These are phyloP conservation scores for Zelopaecilomyces penicillatus DNA, from an alignment of 2,329 filamentous ascomycete species.

Conservation along the genomic window DNA sequence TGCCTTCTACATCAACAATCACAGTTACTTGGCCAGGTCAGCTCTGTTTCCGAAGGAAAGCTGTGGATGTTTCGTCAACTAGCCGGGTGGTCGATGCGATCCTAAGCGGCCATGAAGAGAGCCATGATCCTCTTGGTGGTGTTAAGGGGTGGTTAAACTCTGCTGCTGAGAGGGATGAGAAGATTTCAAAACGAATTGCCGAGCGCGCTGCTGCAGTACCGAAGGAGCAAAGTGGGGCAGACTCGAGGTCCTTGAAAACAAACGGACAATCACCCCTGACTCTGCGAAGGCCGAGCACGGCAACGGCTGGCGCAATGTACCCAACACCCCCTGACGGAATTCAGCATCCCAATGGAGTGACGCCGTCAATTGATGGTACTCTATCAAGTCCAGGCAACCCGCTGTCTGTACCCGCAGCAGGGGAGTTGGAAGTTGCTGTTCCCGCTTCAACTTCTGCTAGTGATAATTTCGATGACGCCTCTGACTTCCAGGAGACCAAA, in stretches of 20 bases:
- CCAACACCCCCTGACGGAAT: slow-evolving; percentile 63
- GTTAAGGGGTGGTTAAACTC: slow-evolving; percentile 42
- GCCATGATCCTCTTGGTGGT: slow-evolving; percentile 39
- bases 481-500: slow-evolving; percentile 33
- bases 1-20: slow-evolving; percentile 25
- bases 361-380: slow-evolving; percentile 48
- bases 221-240: slow-evolving; percentile 36
- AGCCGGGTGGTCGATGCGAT: slow-evolving; percentile 31
- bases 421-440: slow-evolving; percentile 20
- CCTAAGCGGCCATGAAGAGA: slow-evolving; percentile 29
- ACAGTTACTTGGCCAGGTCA: slow-evolving; percentile 46
- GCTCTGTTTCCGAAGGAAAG: slow-evolving; percentile 44
- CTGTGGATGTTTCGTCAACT: slow-evolving; percentile 31
- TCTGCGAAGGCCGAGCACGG: slow-evolving; percentile 40
- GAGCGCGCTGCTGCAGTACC: slow-evolving; percentile 37
- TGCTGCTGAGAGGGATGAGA: slow-evolving; percentile 37
- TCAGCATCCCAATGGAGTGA: slow-evolving; percentile 43
- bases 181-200: slow-evolving; percentile 38
- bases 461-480: slow-evolving; percentile 17
- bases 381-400: slow-evolving; percentile 47
- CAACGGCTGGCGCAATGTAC: slow-evolving; percentile 51
- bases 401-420: slow-evolving; percentile 18
- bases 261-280: slow-evolving; percentile 45
- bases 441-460: slow-evolving; percentile 13
- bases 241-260: slow-evolving; percentile 31